Conservation (phyloP, 345 rosid genomes). For the Geranium brycei region DNA sequence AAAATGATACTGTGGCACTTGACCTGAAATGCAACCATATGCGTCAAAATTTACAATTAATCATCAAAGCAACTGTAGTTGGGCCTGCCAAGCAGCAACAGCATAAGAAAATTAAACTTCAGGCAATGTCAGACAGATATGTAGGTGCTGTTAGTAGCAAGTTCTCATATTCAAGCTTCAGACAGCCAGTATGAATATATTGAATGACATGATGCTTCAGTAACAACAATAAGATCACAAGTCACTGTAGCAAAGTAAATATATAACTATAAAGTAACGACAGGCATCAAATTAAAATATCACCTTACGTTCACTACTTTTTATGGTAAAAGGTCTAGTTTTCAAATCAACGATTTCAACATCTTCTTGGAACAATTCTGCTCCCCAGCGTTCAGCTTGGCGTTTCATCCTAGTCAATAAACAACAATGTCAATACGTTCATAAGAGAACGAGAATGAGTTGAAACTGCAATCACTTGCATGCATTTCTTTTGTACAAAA, state of each 20-base stretch:
- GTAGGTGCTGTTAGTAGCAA: no score
- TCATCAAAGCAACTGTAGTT: neutral
- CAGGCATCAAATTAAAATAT: no score
- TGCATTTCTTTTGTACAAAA: neutral
- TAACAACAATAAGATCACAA: no score
- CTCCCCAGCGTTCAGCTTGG: constrained; percentile 99
- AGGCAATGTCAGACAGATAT: no score
- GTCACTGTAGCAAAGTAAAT: no score
- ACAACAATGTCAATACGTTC: neutral
- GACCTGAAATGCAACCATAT: constrained; percentile 34
- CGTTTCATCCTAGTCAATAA: constrained; percentile 54
- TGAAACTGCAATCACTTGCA: neutral
- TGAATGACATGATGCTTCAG: no score
- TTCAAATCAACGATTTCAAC: constrained; percentile 33
- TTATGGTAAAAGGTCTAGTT: no score
- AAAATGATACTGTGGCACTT: constrained; percentile 67
- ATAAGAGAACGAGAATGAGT: neutral
- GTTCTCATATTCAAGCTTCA: no score
- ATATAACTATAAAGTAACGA: no score
- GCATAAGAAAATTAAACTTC: no score
- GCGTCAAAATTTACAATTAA: neutral
- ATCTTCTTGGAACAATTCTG: constrained; percentile 83
- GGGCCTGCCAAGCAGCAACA: no score
- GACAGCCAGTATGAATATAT: no score
- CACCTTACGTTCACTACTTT: neutral